Percentiles rank a stretch among this genome's conserved stretches.
Conservation (phyloP, 2,329 filamentous ascomycete genomes). For the Metarhizium robertsii region DNA sequence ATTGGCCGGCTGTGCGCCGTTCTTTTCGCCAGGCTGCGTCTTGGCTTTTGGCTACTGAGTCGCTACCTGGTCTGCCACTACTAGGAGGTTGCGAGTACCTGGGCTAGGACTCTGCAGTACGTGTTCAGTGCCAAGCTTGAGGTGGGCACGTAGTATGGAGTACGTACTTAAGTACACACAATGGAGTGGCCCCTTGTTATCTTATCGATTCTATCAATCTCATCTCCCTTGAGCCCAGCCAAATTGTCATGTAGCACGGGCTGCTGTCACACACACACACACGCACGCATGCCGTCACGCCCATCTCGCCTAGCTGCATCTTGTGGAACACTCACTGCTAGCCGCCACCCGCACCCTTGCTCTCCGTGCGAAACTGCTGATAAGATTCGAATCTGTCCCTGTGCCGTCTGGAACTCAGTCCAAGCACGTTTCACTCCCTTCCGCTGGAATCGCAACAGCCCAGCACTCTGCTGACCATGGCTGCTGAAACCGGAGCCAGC, state of each 20-base stretch:
- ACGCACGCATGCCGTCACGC: not conserved
- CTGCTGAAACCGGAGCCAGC: conserved; percentile 17
- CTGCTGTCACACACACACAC: not conserved
- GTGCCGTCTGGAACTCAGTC: not conserved
- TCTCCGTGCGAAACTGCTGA: too few relatives aligned
- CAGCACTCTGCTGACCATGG: not conserved
- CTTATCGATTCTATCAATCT: conserved; percentile 9
- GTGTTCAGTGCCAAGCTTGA: too few relatives aligned
- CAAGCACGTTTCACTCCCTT: not conserved
- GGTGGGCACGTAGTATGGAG: too few relatives aligned
- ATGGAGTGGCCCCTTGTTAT: not conserved
- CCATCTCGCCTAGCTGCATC: not conserved
- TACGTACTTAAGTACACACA: not conserved
- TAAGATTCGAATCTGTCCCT: too few relatives aligned
- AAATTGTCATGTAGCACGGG: not conserved
- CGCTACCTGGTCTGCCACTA: too few relatives aligned
- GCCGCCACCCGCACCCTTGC: too few relatives aligned
- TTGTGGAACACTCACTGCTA: not conserved
- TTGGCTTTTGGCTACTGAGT: not conserved
- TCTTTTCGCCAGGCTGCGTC: not conserved
- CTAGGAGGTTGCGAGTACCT: too few relatives aligned
- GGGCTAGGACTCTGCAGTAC: too few relatives aligned
- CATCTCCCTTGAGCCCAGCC: not conserved
- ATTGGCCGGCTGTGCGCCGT: not conserved
- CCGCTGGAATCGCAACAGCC: not conserved